Evolutionary conservation across 345 rosid genomes (phyloP), one percentile per base, ranked within the genome.

Genomic region (Mallotus nudiflorus): DNA sequence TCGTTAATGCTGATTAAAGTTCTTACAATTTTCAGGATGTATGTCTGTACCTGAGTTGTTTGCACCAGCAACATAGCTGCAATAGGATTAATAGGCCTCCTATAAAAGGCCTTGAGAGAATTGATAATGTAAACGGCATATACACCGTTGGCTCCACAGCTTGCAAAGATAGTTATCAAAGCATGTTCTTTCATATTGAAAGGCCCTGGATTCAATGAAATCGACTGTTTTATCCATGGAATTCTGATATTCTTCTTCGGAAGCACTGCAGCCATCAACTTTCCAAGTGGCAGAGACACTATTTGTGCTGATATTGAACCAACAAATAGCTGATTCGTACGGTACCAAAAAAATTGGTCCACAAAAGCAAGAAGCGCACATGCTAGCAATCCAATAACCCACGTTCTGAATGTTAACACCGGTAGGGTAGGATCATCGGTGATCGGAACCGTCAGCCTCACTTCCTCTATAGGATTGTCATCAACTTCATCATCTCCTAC

Each of bases 21-120:
- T 54, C 4, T 2, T 0, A 22, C 16, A 14, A 22, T 22, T 37
- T 24, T 15, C 19, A 42, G 1, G 46, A 12, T 12, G 14, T 8
- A n/a, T n/a, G 37, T 6, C 3, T 6, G 4, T 62, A 89, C 97
- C 92, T 87, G 97, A 54, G 96, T 87, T 5, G 97, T 86, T 75
- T 85, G 90, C 11, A 82, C 78, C 5, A 91, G 84, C 77, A 87
- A 66, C 75, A 86, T 67, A 40, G 85, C 80, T 13, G 82, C 82
- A 13, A 77, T 15, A 9, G 71, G 74, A 48, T 75, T 64, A 15
- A 80, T 22, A 0, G 22, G 18, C 40, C 73, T 61, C 31, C 29
- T 72, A 29, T 84, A 86, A 33, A 84, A 78, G 5, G 82, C 90
- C 70, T 76, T 80, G 29, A 82, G 73, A 50, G 70, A 53, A 6